These are phyloP conservation scores for Chaetomium strumarium DNA, from an alignment of 2,329 filamentous ascomycete species.

Conservation along the genomic window DNA sequence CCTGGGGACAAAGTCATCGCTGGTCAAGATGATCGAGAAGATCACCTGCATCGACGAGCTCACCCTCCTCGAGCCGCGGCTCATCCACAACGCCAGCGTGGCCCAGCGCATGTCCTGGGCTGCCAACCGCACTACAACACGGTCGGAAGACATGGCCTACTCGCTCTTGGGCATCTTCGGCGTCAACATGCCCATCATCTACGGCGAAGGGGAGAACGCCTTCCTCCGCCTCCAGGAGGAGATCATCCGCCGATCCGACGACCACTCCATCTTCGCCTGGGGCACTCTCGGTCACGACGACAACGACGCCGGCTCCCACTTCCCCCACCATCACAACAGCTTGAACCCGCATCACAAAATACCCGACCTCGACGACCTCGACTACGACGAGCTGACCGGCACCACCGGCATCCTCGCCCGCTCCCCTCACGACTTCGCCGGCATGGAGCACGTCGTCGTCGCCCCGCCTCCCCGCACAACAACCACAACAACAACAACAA, in stretches of 20 bases:
- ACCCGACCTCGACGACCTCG: constrained; percentile 12
- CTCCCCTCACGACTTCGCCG: constrained; percentile 20
- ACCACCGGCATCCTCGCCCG: constrained; percentile 16
- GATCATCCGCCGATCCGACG: constrained; percentile 28
- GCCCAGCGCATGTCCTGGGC: constrained; percentile 39
- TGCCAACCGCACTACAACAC: constrained; percentile 29
- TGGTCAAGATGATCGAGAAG: constrained; percentile 13
- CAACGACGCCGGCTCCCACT: constrained; percentile 1
- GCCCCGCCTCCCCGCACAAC: too few relatives aligned
- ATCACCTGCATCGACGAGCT: constrained; percentile 20
- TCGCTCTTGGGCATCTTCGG: constrained; percentile 40
- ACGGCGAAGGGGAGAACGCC: constrained; percentile 33
- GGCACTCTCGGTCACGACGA: constrained; percentile 13
- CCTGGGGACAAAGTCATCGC: constrained; percentile 22
- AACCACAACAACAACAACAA: too few relatives aligned
- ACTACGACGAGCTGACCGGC: constrained; percentile 16
- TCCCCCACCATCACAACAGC: not conserved
- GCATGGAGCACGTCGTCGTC: constrained; percentile 13
- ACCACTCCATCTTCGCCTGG: constrained; percentile 26
- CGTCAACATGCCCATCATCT: constrained; percentile 39
- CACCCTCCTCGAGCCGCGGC: constrained; percentile 17
- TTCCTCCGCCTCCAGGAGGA: constrained; percentile 32
- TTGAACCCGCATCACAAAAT: too few relatives aligned
- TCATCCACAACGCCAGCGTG: constrained; percentile 19
- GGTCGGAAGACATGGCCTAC: constrained; percentile 39